Evolutionary conservation across 345 rosid genomes (phyloP).

Genomic region (Eucalyptus regnans): DNA sequence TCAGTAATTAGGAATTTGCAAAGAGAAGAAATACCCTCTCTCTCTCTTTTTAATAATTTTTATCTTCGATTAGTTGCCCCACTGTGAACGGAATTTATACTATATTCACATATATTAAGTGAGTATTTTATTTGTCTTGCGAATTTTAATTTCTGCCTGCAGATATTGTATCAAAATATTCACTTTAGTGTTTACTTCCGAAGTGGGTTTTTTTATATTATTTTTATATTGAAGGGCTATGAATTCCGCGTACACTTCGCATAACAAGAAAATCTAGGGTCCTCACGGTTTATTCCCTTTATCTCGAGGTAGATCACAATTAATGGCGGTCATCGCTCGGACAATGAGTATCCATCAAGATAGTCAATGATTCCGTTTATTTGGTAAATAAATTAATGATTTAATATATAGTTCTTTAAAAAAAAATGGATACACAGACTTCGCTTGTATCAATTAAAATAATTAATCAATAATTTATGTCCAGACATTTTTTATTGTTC

Average conservation of each 20-base stretch:
- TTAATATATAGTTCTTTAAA: no score
- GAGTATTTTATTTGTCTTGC: background rate
- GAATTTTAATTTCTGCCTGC: background rate
- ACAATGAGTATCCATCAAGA: background rate
- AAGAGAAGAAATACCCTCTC: background rate
- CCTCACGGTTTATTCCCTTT: background rate
- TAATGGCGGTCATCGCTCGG: background rate
- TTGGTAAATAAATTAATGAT: background rate
- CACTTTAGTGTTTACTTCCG: background rate
- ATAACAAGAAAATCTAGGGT: background rate
- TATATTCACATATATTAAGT: background rate
- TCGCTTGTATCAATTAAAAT: no score
- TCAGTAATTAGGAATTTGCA: background rate
- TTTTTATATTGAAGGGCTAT: background rate
- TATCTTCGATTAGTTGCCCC: background rate
- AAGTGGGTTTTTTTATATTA: background rate
- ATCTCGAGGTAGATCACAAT: background rate
- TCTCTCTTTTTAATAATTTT: background rate
- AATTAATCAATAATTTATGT: no score
- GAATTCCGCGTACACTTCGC: background rate
- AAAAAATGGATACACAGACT: background rate
- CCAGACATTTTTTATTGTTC: accelerated
- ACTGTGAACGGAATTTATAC: background rate
- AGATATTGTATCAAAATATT: background rate
- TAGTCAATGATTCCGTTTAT: background rate